A percentile compares a stretch with the other conserved stretches of the same genome.
Conservation (phyloP, 495 filamentous ascomycete genomes). For the Penicillium canariense region DNA sequence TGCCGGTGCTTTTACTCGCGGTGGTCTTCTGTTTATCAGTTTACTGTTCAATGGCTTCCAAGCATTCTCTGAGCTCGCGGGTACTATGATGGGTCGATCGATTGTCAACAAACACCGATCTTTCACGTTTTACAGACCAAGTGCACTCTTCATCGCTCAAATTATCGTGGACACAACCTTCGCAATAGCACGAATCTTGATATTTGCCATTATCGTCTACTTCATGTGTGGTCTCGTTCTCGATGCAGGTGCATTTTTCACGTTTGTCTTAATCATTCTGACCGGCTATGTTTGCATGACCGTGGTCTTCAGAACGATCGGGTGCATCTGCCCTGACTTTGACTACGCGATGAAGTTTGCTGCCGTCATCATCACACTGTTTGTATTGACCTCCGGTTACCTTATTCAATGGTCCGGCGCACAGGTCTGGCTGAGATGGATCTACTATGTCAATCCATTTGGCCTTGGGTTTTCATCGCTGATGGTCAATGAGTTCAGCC, state of each 20-base stretch:
- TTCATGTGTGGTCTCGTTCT: conserved; percentile 70
- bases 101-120: conserved; percentile 78
- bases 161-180: conserved; percentile 77
- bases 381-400: conserved; percentile 77
- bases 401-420: conserved; percentile 69
- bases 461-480: conserved; percentile 69
- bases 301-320: conserved; percentile 74
- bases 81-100: conserved; percentile 68
- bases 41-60: conserved; percentile 80
- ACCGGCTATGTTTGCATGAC: conserved; percentile 75
- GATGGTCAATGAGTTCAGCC: conserved; percentile 81
- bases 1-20: conserved; percentile 71
- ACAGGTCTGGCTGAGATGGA: conserved; percentile 76
- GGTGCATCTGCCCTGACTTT: conserved; percentile 77
- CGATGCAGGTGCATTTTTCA: conserved; percentile 74
- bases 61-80: conserved; percentile 69
- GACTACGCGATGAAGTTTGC: conserved; percentile 84
- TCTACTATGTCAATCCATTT: conserved; percentile 77
- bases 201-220: conserved; percentile 76
- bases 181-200: conserved; percentile 60
- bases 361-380: conserved; percentile 70
- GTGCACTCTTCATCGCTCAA: conserved; percentile 76
- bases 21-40: conserved; percentile 72
- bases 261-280: conserved; percentile 68
- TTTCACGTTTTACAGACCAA: conserved; percentile 76